Base-by-base conservation (phyloP, 140 eudicot species). In the Flaveria floridana region DNA sequence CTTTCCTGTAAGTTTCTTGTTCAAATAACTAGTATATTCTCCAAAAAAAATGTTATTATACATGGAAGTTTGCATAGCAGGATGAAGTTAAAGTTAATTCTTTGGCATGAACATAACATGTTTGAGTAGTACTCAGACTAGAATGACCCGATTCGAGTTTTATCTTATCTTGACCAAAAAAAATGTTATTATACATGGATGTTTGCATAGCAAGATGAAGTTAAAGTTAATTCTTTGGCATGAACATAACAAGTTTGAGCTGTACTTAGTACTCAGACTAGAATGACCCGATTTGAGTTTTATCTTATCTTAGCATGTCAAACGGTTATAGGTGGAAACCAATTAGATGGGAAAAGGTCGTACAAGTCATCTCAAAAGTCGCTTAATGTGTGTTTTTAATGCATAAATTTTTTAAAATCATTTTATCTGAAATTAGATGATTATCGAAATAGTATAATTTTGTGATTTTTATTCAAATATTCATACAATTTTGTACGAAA, bases 1-100 rank as follows among this genome's bases (percentile, higher is more conserved):
- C 26, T 57, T 80, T 77, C 59, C 16, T 53, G 89, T 85, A 79
- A 85, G 87, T 86, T 76, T 51, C 41, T 34, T 51, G 28, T 51
- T 50, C 30, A 26, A 28, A 19, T 50, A 74, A 66, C 42, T 65
- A 34, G 20, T 63, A 48, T 48, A 7, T 63, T 64, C 9, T 75
- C 34, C 50, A 16, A 11, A 25, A 3, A 2, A 14, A 6, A 3
- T 39, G 19, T 16, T 65, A 65, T 37, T 16, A 65, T 65, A 8
- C 14, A n/a, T 65, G 48, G 48, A 34, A 34, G 50, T 30, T 64
- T 34, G 70, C 26, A n/a, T 65, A 37, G 70, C 70, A 65, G 34
- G 70, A 30, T 65, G 7, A 44, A 7, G 50, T 44, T 44, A 16
- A 65, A 65, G 73, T 65, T 46, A 47, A 69, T 7, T 69, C 3